Percentiles rank a stretch among this genome's conserved stretches.
Evolutionary conservation across 345 rosid genomes (phyloP).

Genomic region (Brassica rapa): DNA sequence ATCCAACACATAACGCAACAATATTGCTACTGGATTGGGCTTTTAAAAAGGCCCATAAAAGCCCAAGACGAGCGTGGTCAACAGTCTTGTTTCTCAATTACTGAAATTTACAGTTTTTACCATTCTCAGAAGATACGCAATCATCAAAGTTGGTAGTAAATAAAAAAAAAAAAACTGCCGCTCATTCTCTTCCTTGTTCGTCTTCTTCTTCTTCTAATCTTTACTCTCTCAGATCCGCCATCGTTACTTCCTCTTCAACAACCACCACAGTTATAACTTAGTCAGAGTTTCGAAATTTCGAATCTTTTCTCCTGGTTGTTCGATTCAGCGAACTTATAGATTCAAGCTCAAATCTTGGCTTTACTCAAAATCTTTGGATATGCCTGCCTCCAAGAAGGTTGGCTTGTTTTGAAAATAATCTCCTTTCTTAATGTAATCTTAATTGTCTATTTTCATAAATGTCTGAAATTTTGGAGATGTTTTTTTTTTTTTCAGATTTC

Average conservation of each 20-base stretch:
- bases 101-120: not conserved
- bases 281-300: constrained; percentile 1
- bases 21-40: not conserved
- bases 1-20: not conserved
- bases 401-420: not conserved
- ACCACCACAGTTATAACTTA: not conserved
- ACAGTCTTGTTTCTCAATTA: not conserved
- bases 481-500: constrained; percentile 46
- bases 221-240: constrained; percentile 39
- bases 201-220: constrained; percentile 10
- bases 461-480: not conserved
- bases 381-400: constrained; percentile 42
- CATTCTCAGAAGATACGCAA: not conserved
- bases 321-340: not conserved
- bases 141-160: constrained; percentile 1
- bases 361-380: not conserved
- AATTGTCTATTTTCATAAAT: not conserved
- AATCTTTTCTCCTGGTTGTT: too few species aligned
- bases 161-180: constrained; percentile 29
- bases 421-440: not conserved
- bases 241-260: constrained; percentile 14
- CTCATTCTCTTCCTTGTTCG: constrained; percentile 25
- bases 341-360: constrained; percentile 1
- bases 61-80: not conserved
- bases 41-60: constrained; percentile 11